A percentile compares a stretch with the other conserved stretches of the same genome.
Conservation (phyloP, 495 filamentous ascomycete genomes). For the Cladorrhinum samala region DNA sequence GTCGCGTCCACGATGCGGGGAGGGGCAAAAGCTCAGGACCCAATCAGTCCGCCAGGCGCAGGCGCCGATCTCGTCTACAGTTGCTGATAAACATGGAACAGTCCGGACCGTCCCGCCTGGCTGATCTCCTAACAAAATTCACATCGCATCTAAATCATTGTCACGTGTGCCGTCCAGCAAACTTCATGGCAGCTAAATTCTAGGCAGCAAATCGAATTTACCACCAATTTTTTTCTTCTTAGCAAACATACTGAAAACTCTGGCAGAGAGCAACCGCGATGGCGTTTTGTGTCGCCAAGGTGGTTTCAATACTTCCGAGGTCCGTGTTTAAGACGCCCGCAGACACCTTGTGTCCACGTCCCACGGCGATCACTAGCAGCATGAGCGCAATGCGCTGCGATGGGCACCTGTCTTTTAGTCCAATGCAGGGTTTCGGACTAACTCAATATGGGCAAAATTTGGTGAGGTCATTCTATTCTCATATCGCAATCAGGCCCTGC, state of each 20-base stretch:
- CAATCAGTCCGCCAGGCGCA: not conserved
- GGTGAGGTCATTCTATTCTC: too few relatives aligned
- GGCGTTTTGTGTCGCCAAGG: not conserved
- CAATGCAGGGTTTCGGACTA: not conserved
- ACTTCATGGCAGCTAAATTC: too few relatives aligned
- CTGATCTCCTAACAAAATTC: not conserved
- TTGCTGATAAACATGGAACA: too few relatives aligned
- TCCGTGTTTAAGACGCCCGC: not conserved
- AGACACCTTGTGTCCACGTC: not conserved
- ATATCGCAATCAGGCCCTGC: not conserved
- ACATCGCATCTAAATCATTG: not conserved
- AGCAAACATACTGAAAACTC: too few relatives aligned
- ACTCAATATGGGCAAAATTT: not conserved
- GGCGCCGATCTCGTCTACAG: not conserved
- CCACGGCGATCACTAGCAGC: conserved; percentile 7
- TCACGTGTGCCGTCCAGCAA: not conserved
- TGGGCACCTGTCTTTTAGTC: conserved; percentile 4
- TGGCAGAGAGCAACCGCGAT: not conserved
- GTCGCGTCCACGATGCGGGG: not conserved
- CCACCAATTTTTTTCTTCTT: not conserved
- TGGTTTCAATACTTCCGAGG: conserved; percentile 1
- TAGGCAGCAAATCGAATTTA: too few relatives aligned
- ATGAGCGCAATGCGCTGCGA: too few relatives aligned
- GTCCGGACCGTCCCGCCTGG: not conserved
- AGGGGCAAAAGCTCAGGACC: not conserved